Percentiles rank a stretch among this genome's conserved stretches.
Evolutionary conservation across 75 land plant species (phyloP).

Genomic region (Isoetes taiwanensis): DNA sequence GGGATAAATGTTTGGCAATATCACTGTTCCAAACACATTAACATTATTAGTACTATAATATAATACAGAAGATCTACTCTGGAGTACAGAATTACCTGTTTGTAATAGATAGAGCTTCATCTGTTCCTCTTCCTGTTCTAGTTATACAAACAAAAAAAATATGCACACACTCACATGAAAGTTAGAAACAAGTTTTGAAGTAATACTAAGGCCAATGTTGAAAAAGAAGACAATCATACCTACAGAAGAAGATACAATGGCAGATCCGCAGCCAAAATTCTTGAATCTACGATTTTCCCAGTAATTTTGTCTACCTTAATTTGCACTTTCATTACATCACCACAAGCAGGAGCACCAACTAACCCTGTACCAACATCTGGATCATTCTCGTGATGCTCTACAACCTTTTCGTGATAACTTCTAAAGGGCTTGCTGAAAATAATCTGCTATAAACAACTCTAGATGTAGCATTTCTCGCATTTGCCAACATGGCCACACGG

Average conservation of each 20-base stretch:
- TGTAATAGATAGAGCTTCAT: slow-evolving; percentile 52
- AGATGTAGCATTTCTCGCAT: too few relatives aligned
- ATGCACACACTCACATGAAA: too few relatives aligned
- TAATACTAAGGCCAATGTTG: too few relatives aligned
- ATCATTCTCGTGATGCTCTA: slow-evolving; percentile 70
- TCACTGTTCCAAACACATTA: too few relatives aligned
- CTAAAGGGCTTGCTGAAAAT: too few relatives aligned
- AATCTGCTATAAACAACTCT: too few relatives aligned
- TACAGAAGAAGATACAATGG: slow-evolving; percentile 86
- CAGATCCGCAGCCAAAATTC: slow-evolving; percentile 93
- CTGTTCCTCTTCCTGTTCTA: slow-evolving; percentile 62
- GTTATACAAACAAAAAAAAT: too few relatives aligned
- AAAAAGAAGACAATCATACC: too few relatives aligned
- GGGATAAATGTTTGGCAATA: too few relatives aligned
- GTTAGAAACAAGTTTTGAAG: too few relatives aligned
- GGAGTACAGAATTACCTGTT: slow-evolving; percentile 45
- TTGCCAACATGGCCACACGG: too few relatives aligned
- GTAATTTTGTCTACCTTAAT: slow-evolving; percentile 58
- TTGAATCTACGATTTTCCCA: slow-evolving; percentile 76
- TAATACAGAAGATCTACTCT: background rate
- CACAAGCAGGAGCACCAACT: slow-evolving; percentile 91
- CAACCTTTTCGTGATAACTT: too few relatives aligned
- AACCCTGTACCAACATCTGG: slow-evolving; percentile 81
- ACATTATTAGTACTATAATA: background rate
- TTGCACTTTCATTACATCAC: slow-evolving; percentile 96